Evolutionary conservation across 805 yeast genomes (phyloP).

Genomic region (Pichia cabralensis): DNA sequence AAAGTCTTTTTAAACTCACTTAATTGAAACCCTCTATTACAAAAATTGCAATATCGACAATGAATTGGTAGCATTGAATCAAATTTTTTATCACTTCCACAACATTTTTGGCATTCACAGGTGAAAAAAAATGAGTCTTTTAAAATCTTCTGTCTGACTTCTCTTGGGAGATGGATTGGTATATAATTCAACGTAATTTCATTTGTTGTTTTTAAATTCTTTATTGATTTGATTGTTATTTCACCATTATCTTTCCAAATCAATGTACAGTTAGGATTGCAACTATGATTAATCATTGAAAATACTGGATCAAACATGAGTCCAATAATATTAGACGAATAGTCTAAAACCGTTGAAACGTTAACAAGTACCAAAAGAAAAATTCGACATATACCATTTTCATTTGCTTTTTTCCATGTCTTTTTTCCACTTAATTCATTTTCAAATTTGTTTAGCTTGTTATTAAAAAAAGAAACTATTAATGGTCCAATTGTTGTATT

Average conservation of each 20-base stretch:
- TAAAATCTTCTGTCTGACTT: conserved; percentile 22
- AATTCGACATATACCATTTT: conserved; percentile 12
- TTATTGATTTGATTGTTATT: conserved; percentile 15
- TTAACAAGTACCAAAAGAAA: conserved; percentile 23
- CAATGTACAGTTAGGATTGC: conserved; percentile 27
- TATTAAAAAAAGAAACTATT: conserved; percentile 4
- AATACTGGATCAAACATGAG: conserved; percentile 28
- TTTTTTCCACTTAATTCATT: not conserved
- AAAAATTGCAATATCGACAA: conserved; percentile 18
- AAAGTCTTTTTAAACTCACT: no score
- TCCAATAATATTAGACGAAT: conserved; percentile 24
- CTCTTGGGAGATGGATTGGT: conserved; percentile 21
- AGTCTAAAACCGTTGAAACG: conserved; percentile 21
- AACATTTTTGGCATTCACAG: conserved; percentile 27
- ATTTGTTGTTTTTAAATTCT: conserved; percentile 14
- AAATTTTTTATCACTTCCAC: not conserved
- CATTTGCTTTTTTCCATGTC: conserved; percentile 2
- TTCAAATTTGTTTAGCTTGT: not conserved
- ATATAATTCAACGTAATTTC: conserved; percentile 27
- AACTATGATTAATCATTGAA: conserved; percentile 32
- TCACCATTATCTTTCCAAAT: conserved; percentile 14
- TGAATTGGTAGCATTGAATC: conserved; percentile 23
- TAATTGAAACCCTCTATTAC: conserved; percentile 12
- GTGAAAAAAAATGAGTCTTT: conserved; percentile 23
- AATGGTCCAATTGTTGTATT: conserved; percentile 11